phyloP scores from a whole-genome alignment of 2,329 filamentous ascomycete species.

The Colletotrichum sp. region DNA sequence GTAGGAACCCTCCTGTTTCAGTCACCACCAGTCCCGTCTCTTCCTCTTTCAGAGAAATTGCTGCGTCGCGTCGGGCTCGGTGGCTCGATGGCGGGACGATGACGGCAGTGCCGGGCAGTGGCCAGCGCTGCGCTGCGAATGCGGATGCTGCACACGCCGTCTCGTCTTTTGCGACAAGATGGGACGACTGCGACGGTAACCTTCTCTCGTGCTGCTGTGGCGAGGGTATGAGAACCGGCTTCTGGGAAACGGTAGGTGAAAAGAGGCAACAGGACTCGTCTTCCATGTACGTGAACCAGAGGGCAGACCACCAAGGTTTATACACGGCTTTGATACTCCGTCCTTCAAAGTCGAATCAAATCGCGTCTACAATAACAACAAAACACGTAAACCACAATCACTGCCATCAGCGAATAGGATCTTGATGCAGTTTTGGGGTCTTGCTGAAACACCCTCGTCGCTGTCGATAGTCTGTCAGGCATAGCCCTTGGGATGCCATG shows the following conservation, averaged over 20 bases:
- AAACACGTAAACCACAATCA: neutral
- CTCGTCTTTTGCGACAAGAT: conserved; percentile 8
- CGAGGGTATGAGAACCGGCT: neutral
- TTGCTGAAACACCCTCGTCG: conserved; percentile 1
- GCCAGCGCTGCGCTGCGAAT: conserved; percentile 2
- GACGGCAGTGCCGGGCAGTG: neutral
- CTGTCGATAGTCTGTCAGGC: neutral
- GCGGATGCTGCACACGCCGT: conserved; percentile 13
- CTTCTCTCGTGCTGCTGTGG: neutral
- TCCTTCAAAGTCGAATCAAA: neutral
- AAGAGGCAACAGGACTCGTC: neutral
- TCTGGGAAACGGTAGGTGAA: neutral
- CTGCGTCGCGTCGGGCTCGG: neutral
- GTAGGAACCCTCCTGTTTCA: conserved; percentile 7
- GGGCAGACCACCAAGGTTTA: neutral
- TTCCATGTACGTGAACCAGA: neutral
- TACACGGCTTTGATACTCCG: neutral
- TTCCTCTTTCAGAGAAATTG: neutral
- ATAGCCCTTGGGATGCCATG: neutral
- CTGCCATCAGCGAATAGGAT: neutral
- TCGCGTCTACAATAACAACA: neutral
- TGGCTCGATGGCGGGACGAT: neutral
- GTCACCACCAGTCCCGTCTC: neutral
- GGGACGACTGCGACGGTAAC: neutral
- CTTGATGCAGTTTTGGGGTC: neutral